Conservation (phyloP, 2,329 filamentous ascomycete species). For the Laburnicola sp. region DNA sequence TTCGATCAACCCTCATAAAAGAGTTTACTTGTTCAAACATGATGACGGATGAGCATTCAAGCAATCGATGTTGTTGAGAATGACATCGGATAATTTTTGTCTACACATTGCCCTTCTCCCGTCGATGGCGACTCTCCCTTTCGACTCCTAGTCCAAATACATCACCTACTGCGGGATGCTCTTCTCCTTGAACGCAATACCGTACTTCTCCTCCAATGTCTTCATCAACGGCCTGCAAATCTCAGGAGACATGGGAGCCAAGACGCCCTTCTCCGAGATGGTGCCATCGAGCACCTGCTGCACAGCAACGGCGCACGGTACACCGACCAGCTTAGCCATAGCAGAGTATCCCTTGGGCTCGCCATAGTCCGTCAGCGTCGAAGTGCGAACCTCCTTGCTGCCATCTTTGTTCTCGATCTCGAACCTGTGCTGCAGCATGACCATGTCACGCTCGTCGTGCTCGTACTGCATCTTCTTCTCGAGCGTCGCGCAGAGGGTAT, state of each 20-base stretch:
- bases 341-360: slow-evolving; percentile 75
- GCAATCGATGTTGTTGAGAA: slow-evolving; percentile 1
- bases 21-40: background rate
- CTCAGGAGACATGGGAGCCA: slow-evolving; percentile 75
- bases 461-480: slow-evolving; percentile 92
- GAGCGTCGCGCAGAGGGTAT: slow-evolving; percentile 86
- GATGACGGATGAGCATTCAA: no score
- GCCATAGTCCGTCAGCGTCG: slow-evolving; percentile 82
- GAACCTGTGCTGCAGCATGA: slow-evolving; percentile 80
- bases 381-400: slow-evolving; percentile 73
- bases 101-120: no score
- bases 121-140: no score
- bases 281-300: slow-evolving; percentile 76
- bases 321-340: slow-evolving; percentile 82
- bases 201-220: slow-evolving; percentile 77
- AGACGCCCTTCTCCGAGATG: slow-evolving; percentile 70
- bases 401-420: slow-evolving; percentile 82
- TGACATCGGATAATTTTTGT: slow-evolving; percentile 25
- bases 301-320: slow-evolving; percentile 74
- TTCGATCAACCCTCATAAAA: background rate
- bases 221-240: slow-evolving; percentile 74
- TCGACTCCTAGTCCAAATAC: background rate
- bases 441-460: slow-evolving; percentile 79
- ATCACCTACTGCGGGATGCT: slow-evolving; percentile 41
- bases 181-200: slow-evolving; percentile 74